A percentile compares a stretch with the other conserved stretches of the same genome.
Evolutionary conservation across 108 stramenopile genomes (phyloP).

Genomic region (Schizochytrium sp.): DNA sequence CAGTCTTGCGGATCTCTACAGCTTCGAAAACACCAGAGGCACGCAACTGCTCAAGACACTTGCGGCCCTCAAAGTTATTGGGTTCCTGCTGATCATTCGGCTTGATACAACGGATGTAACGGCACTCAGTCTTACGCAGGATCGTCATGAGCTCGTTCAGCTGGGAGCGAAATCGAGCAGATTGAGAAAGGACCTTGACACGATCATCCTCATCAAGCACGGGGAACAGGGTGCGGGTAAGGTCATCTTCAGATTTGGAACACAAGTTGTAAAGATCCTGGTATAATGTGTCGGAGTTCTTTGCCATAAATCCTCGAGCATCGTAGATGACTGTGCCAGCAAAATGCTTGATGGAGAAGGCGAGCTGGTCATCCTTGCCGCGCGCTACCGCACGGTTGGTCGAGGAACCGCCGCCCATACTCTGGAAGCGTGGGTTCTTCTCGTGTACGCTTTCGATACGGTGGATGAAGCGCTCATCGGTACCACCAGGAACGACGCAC

Average conservation of each 20-base stretch:
- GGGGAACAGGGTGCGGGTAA: constrained; percentile 33
- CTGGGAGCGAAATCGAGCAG: constrained; percentile 37
- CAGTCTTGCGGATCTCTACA: constrained; percentile 68
- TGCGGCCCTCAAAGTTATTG: constrained; percentile 78
- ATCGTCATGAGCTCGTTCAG: constrained; percentile 61
- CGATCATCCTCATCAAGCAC: constrained; percentile 40
- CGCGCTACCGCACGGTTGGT: constrained; percentile 54
- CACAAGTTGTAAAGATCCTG: constrained; percentile 84
- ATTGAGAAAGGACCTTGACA: constrained; percentile 64
- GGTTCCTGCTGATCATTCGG: constrained; percentile 84
- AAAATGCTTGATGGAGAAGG: constrained; percentile 87
- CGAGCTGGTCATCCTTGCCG: constrained; percentile 65
- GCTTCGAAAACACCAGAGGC: constrained; percentile 67
- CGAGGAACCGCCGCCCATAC: not conserved
- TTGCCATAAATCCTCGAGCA: constrained; percentile 83
- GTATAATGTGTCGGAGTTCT: constrained; percentile 91
- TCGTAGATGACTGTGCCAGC: constrained; percentile 87
- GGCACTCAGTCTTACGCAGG: constrained; percentile 66
- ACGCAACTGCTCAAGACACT: constrained; percentile 62
- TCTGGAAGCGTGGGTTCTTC: constrained; percentile 59
- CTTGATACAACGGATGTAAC: constrained; percentile 76
- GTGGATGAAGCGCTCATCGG: constrained; percentile 71
- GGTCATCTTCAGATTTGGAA: constrained; percentile 49
- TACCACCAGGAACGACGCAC: constrained; percentile 78
- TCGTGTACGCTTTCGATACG: constrained; percentile 15